These are phyloP conservation scores for Cinchona pubescens DNA, from an alignment of 257 asterid genomes.

Conservation along the genomic window DNA sequence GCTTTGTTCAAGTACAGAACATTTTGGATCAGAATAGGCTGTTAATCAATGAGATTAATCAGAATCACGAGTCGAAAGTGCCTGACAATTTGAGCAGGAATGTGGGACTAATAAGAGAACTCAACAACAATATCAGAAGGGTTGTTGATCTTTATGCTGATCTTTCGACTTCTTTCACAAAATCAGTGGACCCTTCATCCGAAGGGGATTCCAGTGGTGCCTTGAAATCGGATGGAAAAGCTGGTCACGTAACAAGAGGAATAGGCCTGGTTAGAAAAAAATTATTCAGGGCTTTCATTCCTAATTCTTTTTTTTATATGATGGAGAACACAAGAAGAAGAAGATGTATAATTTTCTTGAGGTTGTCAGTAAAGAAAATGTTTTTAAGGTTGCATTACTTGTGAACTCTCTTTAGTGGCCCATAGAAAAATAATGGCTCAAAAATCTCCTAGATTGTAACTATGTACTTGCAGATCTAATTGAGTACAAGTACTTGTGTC, in stretches of 20 bases:
- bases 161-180: slow-evolving; percentile 64
- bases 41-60: slow-evolving; percentile 75
- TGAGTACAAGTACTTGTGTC: slow-evolving; percentile 34
- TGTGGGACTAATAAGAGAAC: slow-evolving; percentile 77
- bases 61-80: slow-evolving; percentile 80
- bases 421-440: slow-evolving; percentile 29
- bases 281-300: not conserved
- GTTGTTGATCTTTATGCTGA: slow-evolving; percentile 80
- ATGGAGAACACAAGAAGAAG: slow-evolving; percentile 20
- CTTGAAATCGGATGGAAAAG: slow-evolving; percentile 47
- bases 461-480: slow-evolving; percentile 45
- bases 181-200: slow-evolving; percentile 63
- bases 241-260: slow-evolving; percentile 57
- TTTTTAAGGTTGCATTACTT: slow-evolving; percentile 20
- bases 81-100: slow-evolving; percentile 79
- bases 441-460: slow-evolving; percentile 31
- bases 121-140: slow-evolving; percentile 78
- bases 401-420: slow-evolving; percentile 22
- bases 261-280: slow-evolving; percentile 41
- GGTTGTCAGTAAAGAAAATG: slow-evolving; percentile 10
- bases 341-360: slow-evolving; percentile 12
- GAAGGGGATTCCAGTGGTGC: slow-evolving; percentile 76
- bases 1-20: slow-evolving; percentile 76
- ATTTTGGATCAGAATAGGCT: slow-evolving; percentile 80
- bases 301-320: slow-evolving; percentile 18